A percentile compares a stretch with the other conserved stretches of the same genome.
Evolutionary conservation across 2,329 filamentous ascomycete genomes (phyloP).

Genomic region (Chrysoporthe austroafricana): DNA sequence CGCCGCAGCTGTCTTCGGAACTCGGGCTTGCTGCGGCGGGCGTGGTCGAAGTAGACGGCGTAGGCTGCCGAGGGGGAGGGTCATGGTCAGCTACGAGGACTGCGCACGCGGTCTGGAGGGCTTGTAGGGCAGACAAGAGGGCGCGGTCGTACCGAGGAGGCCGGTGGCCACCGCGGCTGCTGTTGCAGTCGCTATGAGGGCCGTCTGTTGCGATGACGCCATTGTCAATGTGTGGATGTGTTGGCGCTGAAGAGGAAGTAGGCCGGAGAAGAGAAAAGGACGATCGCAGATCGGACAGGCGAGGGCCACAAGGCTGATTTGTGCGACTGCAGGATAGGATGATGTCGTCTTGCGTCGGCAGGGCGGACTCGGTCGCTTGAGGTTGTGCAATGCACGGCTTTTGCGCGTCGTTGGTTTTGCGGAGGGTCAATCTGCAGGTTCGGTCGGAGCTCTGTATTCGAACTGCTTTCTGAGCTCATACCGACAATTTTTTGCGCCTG

Average conservation of each 20-base stretch:
- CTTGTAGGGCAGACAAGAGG: slow-evolving; percentile 9
- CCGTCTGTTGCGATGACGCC: slow-evolving; percentile 60
- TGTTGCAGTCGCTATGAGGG: slow-evolving; percentile 62
- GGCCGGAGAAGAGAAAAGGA: background rate
- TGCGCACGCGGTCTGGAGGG: background rate
- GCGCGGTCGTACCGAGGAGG: slow-evolving; percentile 55
- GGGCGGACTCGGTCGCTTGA: background rate
- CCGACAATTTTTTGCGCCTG: slow-evolving; percentile 16
- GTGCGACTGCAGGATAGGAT: background rate
- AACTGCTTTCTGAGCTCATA: slow-evolving; percentile 15
- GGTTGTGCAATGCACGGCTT: slow-evolving; percentile 3
- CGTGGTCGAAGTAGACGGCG: slow-evolving; percentile 70
- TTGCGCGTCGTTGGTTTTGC: slow-evolving; percentile 6
- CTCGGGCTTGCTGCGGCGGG: slow-evolving; percentile 64
- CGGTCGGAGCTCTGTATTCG: slow-evolving; percentile 7
- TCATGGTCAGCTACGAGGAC: slow-evolving; percentile 28
- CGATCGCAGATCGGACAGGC: background rate
- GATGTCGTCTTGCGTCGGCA: background rate
- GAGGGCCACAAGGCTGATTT: background rate
- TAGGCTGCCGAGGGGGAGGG: slow-evolving; percentile 53
- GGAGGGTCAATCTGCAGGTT: slow-evolving; percentile 7
- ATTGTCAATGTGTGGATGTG: slow-evolving; percentile 54
- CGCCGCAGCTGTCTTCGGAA: slow-evolving; percentile 72
- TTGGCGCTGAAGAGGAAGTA: background rate
- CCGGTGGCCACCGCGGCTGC: slow-evolving; percentile 64